Evolutionary conservation across 345 rosid genomes (phyloP), one percentile per base, ranked within the genome.

Genomic region (Eutrema yunnanense): DNA sequence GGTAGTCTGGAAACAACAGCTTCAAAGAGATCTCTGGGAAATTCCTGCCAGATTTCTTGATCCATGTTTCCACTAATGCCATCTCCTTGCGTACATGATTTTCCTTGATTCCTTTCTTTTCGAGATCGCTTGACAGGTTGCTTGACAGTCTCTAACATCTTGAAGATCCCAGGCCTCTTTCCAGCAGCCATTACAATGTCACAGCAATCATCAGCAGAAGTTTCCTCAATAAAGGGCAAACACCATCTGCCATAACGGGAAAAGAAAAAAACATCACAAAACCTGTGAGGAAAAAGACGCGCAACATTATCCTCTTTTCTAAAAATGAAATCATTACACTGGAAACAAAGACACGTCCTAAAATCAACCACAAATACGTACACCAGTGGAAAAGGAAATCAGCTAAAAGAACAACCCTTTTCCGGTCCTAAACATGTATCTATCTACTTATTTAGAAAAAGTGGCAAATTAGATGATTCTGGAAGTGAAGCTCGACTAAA

Each of bases 11-110:
- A 93, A 77, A 95, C 82, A 73, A 95, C 86, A 64, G 87, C 90
- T 80, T 95, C 97, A 8, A 85, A 88, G 67, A 95, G 99, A 80
- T 95, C 99, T 78, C 86, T 94, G 0, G 99, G 99, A 76, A 95
- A 95, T 34, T 88, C 94, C 81, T 85, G 87, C 99, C 99, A 95
- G 58, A 95, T 86, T 53, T 88, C 81, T 80, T 79, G 85, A 30
- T 86, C 96, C 97, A 95, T 86, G 62, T 76, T 75, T 78, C 86
- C 97, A 48, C 60, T 73, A 27, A 78, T 32, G 53, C 61, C 70
- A 36, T 69, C 74, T 62, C 69, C 76, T 71, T 76, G 81, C 1
- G 52, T 47, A 59, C 67, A 67, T 65, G 81, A 74, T 65, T 87
- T 86, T 33, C 87, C 91, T 71, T 80, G 84, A 74, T 76, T 84